phyloP scores from a whole-genome alignment of 1,284 basidiomycete species.

The Sporisorium scitamineum region DNA sequence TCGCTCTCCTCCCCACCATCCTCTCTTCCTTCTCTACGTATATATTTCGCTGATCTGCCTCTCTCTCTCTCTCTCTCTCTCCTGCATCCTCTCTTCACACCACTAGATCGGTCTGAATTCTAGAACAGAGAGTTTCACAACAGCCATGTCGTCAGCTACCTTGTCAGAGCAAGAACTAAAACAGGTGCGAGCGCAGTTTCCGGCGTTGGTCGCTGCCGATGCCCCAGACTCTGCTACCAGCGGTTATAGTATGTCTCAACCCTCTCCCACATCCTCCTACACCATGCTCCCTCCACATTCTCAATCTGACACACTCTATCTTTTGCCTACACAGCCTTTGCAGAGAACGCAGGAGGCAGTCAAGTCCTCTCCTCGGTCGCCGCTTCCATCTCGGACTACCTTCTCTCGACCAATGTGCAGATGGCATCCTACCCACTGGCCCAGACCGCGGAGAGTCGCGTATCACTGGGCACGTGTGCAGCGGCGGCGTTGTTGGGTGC shows the following conservation, averaged over 20 bases:
- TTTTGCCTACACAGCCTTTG: constrained; percentile 72
- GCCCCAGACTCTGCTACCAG: not conserved
- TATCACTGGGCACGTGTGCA: constrained; percentile 73
- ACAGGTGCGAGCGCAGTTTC: constrained; percentile 20
- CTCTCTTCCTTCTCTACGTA: not conserved
- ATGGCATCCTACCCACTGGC: constrained; percentile 77
- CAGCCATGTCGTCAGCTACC: not conserved
- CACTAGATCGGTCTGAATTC: too few species aligned
- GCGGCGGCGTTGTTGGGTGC: constrained; percentile 78
- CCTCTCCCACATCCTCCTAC: too few species aligned
- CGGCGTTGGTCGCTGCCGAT: constrained; percentile 22
- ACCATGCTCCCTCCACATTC: too few species aligned
- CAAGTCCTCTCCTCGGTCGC: constrained; percentile 74
- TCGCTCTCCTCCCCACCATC: not conserved
- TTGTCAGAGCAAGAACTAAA: constrained; percentile 12
- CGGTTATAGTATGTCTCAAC: not conserved
- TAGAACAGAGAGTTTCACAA: not conserved
- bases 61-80: not conserved
- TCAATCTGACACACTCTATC: not conserved
- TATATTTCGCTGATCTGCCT: not conserved
- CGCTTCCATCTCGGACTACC: constrained; percentile 76
- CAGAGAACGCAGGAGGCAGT: constrained; percentile 83
- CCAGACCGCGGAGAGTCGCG: constrained; percentile 73
- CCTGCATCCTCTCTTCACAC: too few species aligned
- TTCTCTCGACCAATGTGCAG: constrained; percentile 79